Evolutionary conservation across 306 rosid species (phyloP).

Genomic region (Coriaria nepalensis): DNA sequence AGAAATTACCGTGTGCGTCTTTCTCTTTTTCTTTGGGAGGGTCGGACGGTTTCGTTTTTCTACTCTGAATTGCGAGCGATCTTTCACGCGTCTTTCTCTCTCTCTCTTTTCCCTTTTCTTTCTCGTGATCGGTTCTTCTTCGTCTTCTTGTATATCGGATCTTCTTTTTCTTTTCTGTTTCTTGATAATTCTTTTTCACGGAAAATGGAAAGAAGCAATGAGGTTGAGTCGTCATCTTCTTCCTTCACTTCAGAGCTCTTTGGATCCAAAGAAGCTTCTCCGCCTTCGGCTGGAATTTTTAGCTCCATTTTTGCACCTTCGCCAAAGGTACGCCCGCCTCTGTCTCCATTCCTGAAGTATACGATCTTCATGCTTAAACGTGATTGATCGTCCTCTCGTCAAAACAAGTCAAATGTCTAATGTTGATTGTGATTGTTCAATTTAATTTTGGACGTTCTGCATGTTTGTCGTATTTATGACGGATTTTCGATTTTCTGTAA

Average conservation of each 20-base stretch:
- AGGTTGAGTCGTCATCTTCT: slow-evolving; percentile 29
- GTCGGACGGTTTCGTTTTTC: background rate
- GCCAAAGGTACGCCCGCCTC: slow-evolving; percentile 29
- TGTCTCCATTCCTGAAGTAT: background rate
- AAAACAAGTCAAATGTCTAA: too few species aligned
- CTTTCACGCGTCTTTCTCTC: slow-evolving; percentile 1
- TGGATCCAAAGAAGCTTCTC: slow-evolving; percentile 35
- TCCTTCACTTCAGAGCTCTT: slow-evolving; percentile 68
- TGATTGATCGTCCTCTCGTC: background rate
- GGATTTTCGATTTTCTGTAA: too few species aligned
- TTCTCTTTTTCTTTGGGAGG: too few species aligned
- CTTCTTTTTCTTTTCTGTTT: background rate
- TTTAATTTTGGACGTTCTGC: slow-evolving; percentile 5
- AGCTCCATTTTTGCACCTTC: slow-evolving; percentile 43
- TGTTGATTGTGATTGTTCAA: slow-evolving; percentile 6
- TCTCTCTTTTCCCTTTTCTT: background rate
- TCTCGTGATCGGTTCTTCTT: background rate
- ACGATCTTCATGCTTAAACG: too few species aligned
- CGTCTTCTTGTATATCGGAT: background rate
- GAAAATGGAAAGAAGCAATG: slow-evolving; percentile 20
- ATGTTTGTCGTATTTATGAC: slow-evolving; percentile 1
- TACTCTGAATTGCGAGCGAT: background rate
- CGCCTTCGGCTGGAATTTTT: slow-evolving; percentile 47
- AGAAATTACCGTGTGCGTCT: too few species aligned
- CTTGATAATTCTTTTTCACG: background rate